Conservation (phyloP, 2,329 filamentous ascomycete genomes). For the Tetracladium maxilliforme region DNA sequence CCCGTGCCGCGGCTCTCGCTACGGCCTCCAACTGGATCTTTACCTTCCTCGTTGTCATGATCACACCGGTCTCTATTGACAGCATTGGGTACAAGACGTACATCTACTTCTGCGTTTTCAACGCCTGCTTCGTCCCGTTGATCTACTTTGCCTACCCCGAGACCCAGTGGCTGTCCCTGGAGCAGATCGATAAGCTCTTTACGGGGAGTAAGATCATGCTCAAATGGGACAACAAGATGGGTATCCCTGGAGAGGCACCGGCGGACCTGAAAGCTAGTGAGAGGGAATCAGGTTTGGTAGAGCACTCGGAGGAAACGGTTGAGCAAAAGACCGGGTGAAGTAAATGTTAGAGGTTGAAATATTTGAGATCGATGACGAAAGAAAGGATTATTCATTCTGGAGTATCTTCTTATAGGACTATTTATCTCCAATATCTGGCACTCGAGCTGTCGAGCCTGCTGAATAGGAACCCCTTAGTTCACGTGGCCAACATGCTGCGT, state of each 20-base stretch:
- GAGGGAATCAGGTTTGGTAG: too few species aligned
- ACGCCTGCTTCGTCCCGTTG: constrained; percentile 8
- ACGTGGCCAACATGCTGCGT: too few species aligned
- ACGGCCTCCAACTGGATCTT: constrained; percentile 20
- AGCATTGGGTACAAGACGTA: constrained; percentile 13
- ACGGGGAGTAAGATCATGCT: constrained; percentile 9
- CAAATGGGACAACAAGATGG: constrained; percentile 13
- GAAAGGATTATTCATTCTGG: too few species aligned
- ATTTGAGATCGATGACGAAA: too few species aligned
- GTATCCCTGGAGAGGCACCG: constrained; percentile 1
- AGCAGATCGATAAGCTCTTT: constrained; percentile 16
- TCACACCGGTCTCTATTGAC: constrained; percentile 16
- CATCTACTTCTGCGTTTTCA: constrained; percentile 38
- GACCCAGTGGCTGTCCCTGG: constrained; percentile 13
- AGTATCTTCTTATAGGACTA: too few species aligned
- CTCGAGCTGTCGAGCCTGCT: too few species aligned
- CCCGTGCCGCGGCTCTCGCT: constrained; percentile 20
- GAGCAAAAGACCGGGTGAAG: too few species aligned
- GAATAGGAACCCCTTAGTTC: too few species aligned
- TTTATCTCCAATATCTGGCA: too few species aligned
- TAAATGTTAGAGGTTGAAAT: too few species aligned
- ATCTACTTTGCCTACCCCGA: constrained; percentile 16
- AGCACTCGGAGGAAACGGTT: too few species aligned
- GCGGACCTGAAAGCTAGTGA: background rate
- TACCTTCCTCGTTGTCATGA: constrained; percentile 12